These are phyloP conservation scores for Ceratocystis harringtonii DNA, from an alignment of 2,329 filamentous ascomycete species.

Conservation along the genomic window DNA sequence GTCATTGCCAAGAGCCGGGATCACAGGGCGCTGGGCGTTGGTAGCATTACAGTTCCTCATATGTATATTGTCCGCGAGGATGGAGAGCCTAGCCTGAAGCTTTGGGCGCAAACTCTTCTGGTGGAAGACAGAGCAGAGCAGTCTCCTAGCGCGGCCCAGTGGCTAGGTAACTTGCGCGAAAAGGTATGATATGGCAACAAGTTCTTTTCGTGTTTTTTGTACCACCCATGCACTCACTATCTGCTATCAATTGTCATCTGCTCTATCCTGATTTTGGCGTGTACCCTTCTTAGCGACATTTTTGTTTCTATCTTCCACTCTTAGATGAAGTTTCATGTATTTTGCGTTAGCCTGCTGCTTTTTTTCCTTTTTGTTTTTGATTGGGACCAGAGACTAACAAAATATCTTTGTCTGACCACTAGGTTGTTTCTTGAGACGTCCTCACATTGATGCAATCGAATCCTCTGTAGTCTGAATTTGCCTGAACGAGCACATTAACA, in stretches of 20 bases:
- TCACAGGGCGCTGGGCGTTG: constrained; percentile 71
- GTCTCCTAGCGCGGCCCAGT: constrained; percentile 81
- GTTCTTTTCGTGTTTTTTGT: background rate
- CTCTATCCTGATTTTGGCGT: background rate
- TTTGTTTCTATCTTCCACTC: background rate
- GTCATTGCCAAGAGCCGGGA: constrained; percentile 88
- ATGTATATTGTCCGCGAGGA: constrained; percentile 90
- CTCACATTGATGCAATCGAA: background rate
- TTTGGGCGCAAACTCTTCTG: constrained; percentile 93
- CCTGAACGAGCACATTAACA: background rate
- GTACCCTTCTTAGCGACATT: background rate
- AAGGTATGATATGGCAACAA: constrained; percentile 47
- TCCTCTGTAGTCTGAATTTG: background rate
- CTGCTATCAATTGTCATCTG: background rate
- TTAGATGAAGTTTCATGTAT: background rate
- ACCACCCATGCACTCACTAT: background rate
- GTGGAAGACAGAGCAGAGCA: constrained; percentile 93
- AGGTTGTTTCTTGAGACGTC: constrained; percentile 15
- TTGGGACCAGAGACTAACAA: background rate
- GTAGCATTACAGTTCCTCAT: constrained; percentile 83
- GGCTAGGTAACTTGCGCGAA: constrained; percentile 80
- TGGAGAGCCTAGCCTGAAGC: constrained; percentile 82
- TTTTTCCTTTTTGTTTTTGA: background rate
- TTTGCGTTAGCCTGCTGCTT: background rate
- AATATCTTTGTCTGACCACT: background rate